These are phyloP conservation scores for Clonostachys rosea DNA, from an alignment of 2,329 filamentous ascomycete genomes.

Conservation along the genomic window DNA sequence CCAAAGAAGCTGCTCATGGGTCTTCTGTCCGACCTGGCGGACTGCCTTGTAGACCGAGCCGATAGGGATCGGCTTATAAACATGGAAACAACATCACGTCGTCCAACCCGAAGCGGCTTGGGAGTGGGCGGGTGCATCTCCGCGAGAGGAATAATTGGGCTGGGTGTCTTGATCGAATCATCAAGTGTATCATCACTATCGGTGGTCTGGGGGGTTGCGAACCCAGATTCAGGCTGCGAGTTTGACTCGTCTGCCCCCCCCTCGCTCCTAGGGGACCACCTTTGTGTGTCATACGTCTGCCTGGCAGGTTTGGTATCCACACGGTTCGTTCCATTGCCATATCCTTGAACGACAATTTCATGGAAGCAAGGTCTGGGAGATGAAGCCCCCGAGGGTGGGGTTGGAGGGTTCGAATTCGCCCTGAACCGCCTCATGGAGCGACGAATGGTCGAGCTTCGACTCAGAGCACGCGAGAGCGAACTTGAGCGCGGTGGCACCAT, in stretches of 20 bases:
- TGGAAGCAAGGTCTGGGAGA: constrained; percentile 25
- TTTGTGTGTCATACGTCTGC: constrained; percentile 1
- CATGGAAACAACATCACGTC: constrained; percentile 18
- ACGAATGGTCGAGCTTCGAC: constrained; percentile 23
- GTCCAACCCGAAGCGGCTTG: constrained; percentile 13
- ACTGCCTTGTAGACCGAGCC: constrained; percentile 1
- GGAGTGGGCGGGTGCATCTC: neutral
- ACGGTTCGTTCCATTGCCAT: constrained; percentile 46
- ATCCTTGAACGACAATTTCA: constrained; percentile 48
- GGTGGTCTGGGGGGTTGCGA: constrained; percentile 16
- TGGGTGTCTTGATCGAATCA: constrained; percentile 14
- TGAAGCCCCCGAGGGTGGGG: constrained; percentile 7
- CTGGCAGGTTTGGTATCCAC: constrained; percentile 8
- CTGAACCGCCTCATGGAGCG: constrained; percentile 24
- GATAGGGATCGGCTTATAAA: constrained; percentile 5
- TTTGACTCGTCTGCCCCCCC: constrained; percentile 2
- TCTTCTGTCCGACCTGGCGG: constrained; percentile 9
- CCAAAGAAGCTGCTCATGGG: neutral
- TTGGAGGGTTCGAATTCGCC: constrained; percentile 8
- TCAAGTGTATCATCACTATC: constrained; percentile 16
- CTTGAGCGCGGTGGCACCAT: constrained; percentile 16
- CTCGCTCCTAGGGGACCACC: neutral
- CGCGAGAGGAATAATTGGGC: constrained; percentile 7
- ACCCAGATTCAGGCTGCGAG: neutral
- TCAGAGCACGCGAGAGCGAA: constrained; percentile 19